phyloP scores from a whole-genome alignment of 768 basidiomycete species.

The Gelatoporia subvermispora region DNA sequence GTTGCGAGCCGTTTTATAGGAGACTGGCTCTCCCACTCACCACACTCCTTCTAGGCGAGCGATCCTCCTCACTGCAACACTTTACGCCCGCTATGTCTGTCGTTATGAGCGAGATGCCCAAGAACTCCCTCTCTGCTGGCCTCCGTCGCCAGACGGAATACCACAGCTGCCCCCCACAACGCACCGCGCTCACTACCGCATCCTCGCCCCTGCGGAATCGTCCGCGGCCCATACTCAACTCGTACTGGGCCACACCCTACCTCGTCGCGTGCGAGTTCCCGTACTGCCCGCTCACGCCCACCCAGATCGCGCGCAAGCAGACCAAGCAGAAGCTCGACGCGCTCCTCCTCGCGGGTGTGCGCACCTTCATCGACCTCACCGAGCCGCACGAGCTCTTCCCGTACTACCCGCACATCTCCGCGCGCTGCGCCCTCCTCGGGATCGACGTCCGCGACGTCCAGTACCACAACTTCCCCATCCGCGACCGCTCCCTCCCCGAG shows the following conservation, averaged over 20 bases:
- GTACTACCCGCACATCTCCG: slow-evolving; percentile 51
- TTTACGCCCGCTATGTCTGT: slow-evolving; percentile 8
- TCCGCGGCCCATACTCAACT: slow-evolving; percentile 71
- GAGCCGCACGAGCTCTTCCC: slow-evolving; percentile 71
- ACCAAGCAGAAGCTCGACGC: slow-evolving; percentile 69
- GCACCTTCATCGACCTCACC: slow-evolving; percentile 83
- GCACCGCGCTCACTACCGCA: not conserved
- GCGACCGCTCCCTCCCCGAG: slow-evolving; percentile 63
- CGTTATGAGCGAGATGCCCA: slow-evolving; percentile 12
- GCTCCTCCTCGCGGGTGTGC: slow-evolving; percentile 64
- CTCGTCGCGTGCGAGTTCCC: slow-evolving; percentile 82
- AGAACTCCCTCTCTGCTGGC: slow-evolving; percentile 1
- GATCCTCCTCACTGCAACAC: too few relatives aligned
- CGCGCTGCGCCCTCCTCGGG: slow-evolving; percentile 48
- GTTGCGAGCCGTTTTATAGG: too few relatives aligned
- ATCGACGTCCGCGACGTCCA: slow-evolving; percentile 54
- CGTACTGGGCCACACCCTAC: slow-evolving; percentile 73
- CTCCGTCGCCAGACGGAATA: slow-evolving; percentile 1
- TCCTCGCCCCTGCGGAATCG: slow-evolving; percentile 12
- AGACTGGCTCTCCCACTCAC: too few relatives aligned
- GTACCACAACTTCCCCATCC: slow-evolving; percentile 78
- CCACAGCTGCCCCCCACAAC: slow-evolving; percentile 1
- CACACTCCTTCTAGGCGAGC: too few relatives aligned
- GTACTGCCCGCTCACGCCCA: slow-evolving; percentile 35
- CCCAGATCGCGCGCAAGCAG: slow-evolving; percentile 21